Conservation (phyloP, 768 basidiomycete species). For the Termitomyces sp. region DNA sequence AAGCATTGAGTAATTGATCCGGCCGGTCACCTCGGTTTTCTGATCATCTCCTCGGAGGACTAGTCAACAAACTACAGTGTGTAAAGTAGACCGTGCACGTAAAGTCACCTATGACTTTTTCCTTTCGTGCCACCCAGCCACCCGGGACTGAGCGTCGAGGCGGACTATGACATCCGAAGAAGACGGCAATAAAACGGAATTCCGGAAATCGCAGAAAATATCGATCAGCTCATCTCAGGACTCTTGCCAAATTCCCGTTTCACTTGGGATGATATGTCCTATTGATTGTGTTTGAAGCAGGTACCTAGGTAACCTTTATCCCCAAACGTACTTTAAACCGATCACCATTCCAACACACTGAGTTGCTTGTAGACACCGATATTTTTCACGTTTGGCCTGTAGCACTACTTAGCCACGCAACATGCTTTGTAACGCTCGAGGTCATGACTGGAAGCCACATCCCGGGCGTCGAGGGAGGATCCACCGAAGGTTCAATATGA, state of each 20-base stretch:
- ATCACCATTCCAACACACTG: not conserved
- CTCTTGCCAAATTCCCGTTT: not conserved
- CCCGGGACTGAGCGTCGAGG: not conserved
- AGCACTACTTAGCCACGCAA: not conserved
- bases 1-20: not conserved
- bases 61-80: not conserved
- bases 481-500: constrained; percentile 8
- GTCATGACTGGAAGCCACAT: constrained; percentile 4
- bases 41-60: constrained; percentile 1
- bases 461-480: constrained; percentile 9
- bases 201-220: not conserved
- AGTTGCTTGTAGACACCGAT: not conserved
- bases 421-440: not conserved
- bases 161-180: not conserved
- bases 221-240: not conserved
- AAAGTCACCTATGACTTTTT: not conserved
- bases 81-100: not conserved
- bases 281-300: not conserved
- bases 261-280: not conserved
- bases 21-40: constrained; percentile 2
- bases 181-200: not conserved
- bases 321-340: not conserved
- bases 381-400: constrained; percentile 3
- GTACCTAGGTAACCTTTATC: not conserved
- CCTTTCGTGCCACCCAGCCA: not conserved